A percentile compares a stretch with the other conserved stretches of the same genome.
phyloP scores from a whole-genome alignment of 768 basidiomycete genomes.

The Termitomyces sp. region DNA sequence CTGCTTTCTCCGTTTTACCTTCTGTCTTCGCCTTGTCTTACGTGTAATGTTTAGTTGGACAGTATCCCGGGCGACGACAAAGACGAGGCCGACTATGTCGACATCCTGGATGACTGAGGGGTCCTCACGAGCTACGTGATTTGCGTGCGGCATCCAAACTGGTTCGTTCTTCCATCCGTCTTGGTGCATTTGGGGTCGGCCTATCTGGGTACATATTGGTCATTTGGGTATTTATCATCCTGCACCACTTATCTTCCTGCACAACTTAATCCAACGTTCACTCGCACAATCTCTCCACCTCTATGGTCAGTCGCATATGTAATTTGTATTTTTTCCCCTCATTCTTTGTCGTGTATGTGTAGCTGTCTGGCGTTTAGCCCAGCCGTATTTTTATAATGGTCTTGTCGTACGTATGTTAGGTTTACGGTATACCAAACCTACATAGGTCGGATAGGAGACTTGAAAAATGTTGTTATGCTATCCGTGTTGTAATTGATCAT shows the following conservation, averaged over 20 bases:
- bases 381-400: no score
- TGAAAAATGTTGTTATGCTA: neutral
- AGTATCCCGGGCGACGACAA: conserved; percentile 63
- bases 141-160: conserved; percentile 6
- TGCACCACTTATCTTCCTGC: neutral
- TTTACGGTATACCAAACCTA: conserved; percentile 4
- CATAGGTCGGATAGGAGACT: neutral
- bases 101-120: conserved; percentile 15
- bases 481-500: neutral
- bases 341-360: neutral
- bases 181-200: neutral
- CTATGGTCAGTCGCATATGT: neutral
- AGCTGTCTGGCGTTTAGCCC: neutral
- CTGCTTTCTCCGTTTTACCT: conserved; percentile 19
- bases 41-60: conserved; percentile 27
- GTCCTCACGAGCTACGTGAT: conserved; percentile 11
- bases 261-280: neutral
- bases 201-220: neutral
- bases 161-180: neutral
- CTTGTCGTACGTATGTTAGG: neutral
- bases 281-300: neutral
- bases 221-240: conserved; percentile 4
- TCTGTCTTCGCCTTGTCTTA: neutral
- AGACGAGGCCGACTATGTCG: conserved; percentile 56
- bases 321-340: neutral